These are phyloP conservation scores for Globisporangium radiosum DNA, from an alignment of 352 stramenopile genomes.

Conservation along the genomic window DNA sequence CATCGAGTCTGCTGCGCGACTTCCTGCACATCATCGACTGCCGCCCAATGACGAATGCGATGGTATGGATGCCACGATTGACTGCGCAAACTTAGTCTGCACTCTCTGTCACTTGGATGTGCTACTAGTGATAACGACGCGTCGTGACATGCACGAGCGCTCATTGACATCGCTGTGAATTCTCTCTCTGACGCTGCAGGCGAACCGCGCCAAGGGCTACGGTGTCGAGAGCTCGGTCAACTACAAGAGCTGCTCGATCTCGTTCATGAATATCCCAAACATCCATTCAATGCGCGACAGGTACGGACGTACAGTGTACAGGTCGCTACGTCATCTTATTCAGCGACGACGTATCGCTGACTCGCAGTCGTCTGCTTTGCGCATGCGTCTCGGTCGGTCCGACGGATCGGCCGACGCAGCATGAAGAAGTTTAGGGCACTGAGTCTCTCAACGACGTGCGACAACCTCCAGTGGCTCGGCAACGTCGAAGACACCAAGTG, in stretches of 20 bases:
- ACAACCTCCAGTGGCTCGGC: conserved; percentile 90
- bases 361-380: neutral
- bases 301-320: conserved; percentile 30
- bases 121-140: no score
- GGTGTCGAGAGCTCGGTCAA: conserved; percentile 94
- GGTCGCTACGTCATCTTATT: neutral
- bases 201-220: conserved; percentile 88
- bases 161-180: no score
- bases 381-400: no score
- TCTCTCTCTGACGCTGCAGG: conserved; percentile 12
- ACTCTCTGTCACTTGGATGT: no score
- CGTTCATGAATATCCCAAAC: conserved; percentile 98
- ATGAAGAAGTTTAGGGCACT: conserved; percentile 71
- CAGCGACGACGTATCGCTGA: neutral
- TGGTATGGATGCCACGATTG: conserved; percentile 22
- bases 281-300: conserved; percentile 98
- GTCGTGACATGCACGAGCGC: no score
- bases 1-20: conserved; percentile 57
- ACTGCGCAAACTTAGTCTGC: no score
- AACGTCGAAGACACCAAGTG: conserved; percentile 96
- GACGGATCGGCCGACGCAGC: conserved; percentile 9
- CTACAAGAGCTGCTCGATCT: conserved; percentile 92
- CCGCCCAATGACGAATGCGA: conserved; percentile 68
- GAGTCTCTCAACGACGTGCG: conserved; percentile 73
- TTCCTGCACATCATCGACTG: conserved; percentile 81